phyloP scores from a whole-genome alignment of 371 early-diverging fungal genomes.

The Apophysomyces ossiformis region DNA sequence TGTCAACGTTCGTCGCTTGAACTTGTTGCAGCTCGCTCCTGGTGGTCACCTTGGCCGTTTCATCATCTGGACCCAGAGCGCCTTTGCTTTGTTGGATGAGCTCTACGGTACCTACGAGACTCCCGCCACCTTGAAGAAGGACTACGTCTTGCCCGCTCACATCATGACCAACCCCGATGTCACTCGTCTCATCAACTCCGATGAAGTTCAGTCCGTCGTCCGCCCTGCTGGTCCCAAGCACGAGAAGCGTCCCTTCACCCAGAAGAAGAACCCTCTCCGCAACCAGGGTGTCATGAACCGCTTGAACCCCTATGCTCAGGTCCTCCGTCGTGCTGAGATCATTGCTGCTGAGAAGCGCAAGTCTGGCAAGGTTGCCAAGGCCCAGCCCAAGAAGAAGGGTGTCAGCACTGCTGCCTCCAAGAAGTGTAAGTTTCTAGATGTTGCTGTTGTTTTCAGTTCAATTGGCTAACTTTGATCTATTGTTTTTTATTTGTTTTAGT shows the following conservation, averaged over 20 bases:
- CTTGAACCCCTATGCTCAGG: constrained; percentile 97
- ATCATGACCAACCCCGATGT: constrained; percentile 96
- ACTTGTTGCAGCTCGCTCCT: constrained; percentile 99
- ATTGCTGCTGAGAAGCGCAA: constrained; percentile 65
- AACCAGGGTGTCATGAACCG: constrained; percentile 92
- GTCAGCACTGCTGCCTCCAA: constrained; percentile 51
- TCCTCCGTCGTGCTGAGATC: constrained; percentile 86
- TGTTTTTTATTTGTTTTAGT: constrained; percentile 12
- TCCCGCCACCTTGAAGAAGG: constrained; percentile 89
- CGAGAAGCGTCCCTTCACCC: constrained; percentile 89
- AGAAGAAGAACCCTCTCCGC: constrained; percentile 98
- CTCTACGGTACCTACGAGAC: constrained; percentile 93
- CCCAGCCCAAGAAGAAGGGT: constrained; percentile 48
- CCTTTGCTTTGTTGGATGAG: constrained; percentile 94
- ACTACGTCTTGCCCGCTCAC: constrained; percentile 90
- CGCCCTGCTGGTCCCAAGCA: constrained; percentile 82
- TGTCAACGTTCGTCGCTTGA: constrained; percentile 90
- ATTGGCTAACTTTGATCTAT: too few relatives aligned
- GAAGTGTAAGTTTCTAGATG: constrained; percentile 34
- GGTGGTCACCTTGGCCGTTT: constrained; percentile 99
- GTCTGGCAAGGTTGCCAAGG: constrained; percentile 70
- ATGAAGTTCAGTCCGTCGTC: constrained; percentile 96
- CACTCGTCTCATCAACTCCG: constrained; percentile 96
- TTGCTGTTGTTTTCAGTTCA: too few relatives aligned
- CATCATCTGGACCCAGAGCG: constrained; percentile 99